These are phyloP conservation scores for Hortaea werneckii DNA, from an alignment of 2,329 filamentous ascomycete species.

Conservation along the genomic window DNA sequence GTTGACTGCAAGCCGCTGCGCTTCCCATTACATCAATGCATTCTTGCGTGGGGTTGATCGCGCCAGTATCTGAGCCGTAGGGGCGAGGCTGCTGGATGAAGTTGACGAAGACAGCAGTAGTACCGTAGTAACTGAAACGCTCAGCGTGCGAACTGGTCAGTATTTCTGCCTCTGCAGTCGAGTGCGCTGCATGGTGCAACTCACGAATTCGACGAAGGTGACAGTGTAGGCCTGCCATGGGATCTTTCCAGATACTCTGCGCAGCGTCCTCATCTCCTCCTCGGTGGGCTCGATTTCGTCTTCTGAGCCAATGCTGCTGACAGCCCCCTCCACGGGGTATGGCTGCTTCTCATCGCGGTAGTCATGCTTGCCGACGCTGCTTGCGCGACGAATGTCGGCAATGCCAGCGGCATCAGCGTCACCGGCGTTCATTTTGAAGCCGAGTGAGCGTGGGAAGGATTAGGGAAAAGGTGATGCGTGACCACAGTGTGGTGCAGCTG, in stretches of 20 bases:
- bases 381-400: not conserved
- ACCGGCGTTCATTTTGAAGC: not conserved
- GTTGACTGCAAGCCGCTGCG: conserved; percentile 25
- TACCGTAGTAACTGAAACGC: conserved; percentile 35
- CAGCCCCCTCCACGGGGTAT: not conserved
- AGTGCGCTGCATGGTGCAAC: not conserved
- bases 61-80: not conserved
- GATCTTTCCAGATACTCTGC: conserved; percentile 36
- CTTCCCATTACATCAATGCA: conserved; percentile 11
- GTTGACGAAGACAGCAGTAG: conserved; percentile 40
- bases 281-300: conserved; percentile 25
- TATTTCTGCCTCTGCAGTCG: too few species aligned
- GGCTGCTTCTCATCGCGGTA: not conserved
- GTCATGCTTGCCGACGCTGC: not conserved
- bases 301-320: not conserved
- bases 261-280: conserved; percentile 33
- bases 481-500: too few species aligned
- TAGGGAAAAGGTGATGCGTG: too few species aligned
- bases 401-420: not conserved
- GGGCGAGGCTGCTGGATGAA: conserved; percentile 30
- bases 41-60: not conserved
- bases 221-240: conserved; percentile 38
- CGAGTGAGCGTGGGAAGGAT: not conserved
- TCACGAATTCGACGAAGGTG: conserved; percentile 36
- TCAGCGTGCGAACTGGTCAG: conserved; percentile 25